A percentile compares a stretch with the other conserved stretches of the same genome.
Evolutionary conservation across 768 basidiomycete genomes (phyloP).

Genomic region (Hebeloma cylindrosporum): DNA sequence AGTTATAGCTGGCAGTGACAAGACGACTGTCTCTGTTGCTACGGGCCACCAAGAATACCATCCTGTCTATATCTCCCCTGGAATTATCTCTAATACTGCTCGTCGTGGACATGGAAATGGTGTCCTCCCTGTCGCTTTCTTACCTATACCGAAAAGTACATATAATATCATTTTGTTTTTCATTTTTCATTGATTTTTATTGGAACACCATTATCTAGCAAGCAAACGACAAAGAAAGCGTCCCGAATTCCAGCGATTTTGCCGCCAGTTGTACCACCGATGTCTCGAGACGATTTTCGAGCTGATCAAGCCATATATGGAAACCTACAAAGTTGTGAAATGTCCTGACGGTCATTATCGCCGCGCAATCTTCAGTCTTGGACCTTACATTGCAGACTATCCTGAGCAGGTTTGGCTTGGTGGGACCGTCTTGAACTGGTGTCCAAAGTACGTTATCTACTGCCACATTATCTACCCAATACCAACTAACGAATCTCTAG

Average conservation of each 20-base stretch:
- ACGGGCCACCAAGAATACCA: too few relatives aligned
- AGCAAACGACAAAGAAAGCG: conserved; percentile 15
- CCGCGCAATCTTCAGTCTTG: conserved; percentile 27
- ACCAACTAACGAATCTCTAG: too few relatives aligned
- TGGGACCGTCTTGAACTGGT: conserved; percentile 25
- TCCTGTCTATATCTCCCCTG: too few relatives aligned
- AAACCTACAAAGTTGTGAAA: conserved; percentile 16
- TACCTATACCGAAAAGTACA: too few relatives aligned
- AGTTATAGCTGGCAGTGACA: too few relatives aligned
- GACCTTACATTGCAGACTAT: conserved; percentile 38
- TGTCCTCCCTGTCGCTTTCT: too few relatives aligned
- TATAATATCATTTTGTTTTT: too few relatives aligned
- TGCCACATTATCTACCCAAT: conserved; percentile 1
- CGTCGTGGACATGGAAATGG: too few relatives aligned
- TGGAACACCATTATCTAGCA: too few relatives aligned
- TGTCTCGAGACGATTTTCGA: conserved; percentile 20
- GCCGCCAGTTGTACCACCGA: conserved; percentile 25
- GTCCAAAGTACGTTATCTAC: conserved; percentile 15
- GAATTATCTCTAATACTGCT: too few relatives aligned
- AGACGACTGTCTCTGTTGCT: too few relatives aligned
- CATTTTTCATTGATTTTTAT: too few relatives aligned
- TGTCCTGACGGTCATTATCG: conserved; percentile 35
- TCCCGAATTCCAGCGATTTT: conserved; percentile 20
- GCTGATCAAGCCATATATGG: conserved; percentile 18
- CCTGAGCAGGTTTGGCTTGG: conserved; percentile 33